phyloP scores from a whole-genome alignment of 176 grass and related monocot genomes.

The Tillandsia fasciculata region DNA sequence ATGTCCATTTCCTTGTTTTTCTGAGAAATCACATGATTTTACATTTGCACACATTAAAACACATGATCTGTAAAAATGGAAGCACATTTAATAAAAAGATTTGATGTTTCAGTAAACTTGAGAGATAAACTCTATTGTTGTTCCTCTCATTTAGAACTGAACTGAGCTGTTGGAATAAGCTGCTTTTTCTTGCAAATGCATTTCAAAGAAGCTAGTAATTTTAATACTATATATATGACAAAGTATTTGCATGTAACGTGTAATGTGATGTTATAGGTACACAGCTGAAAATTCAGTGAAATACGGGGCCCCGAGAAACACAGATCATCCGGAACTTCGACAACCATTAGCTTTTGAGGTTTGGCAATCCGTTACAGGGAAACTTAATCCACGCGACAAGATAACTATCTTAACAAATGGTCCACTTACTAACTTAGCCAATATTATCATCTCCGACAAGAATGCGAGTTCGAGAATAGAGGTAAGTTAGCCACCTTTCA shows the following conservation, averaged over 20 bases:
- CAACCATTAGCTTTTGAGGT: conserved; percentile 73
- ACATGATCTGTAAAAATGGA: no score
- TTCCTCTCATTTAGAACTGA: no score
- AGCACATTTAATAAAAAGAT: no score
- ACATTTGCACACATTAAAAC: no score
- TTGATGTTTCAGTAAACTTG: no score
- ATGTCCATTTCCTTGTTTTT: not conserved
- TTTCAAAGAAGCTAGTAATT: no score
- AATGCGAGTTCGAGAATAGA: conserved; percentile 37
- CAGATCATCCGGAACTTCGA: conserved; percentile 59
- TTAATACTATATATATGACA: no score
- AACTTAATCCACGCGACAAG: conserved; percentile 44
- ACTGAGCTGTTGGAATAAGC: no score
- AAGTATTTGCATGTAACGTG: not conserved
- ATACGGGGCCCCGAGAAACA: conserved; percentile 68
- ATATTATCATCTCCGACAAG: conserved; percentile 50
- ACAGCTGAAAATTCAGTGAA: conserved; percentile 70
- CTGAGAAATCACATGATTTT: not conserved
- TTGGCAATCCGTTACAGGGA: conserved; percentile 48
- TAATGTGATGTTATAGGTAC: conserved; percentile 28
- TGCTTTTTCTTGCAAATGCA: no score
- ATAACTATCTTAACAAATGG: conserved; percentile 61
- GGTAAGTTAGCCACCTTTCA: conserved; percentile 23
- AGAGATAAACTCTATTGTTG: no score
- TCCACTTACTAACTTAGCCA: conserved; percentile 84